These are phyloP conservation scores for Malania oleifera DNA, from an alignment of 164 flowering plant genomes.

Conservation along the genomic window DNA sequence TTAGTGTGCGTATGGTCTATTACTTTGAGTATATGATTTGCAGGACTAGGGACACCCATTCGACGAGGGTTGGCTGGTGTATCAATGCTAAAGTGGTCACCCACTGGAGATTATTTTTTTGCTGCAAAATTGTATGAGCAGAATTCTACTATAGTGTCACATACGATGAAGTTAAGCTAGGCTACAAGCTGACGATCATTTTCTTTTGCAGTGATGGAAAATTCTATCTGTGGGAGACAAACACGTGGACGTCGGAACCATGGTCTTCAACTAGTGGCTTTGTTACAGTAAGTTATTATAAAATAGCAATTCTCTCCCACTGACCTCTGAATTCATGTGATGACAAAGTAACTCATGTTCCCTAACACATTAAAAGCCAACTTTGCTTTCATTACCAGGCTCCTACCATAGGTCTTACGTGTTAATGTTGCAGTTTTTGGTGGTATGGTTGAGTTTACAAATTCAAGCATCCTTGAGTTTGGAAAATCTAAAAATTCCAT, in stretches of 20 bases:
- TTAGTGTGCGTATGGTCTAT: background rate
- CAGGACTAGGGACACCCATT: conserved; percentile 88
- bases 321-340: no score
- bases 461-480: no score
- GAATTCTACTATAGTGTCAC: background rate
- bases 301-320: no score
- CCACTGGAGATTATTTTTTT: conserved; percentile 91
- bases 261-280: conserved; percentile 93
- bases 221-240: conserved; percentile 99
- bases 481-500: no score
- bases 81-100: conserved; percentile 93
- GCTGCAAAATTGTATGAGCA: conserved; percentile 70
- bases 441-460: no score
- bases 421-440: no score
- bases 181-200: background rate
- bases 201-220: conserved; percentile 76
- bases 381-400: no score
- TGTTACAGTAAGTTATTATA: conserved; percentile 61
- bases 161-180: background rate
- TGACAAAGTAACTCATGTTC: no score
- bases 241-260: conserved; percentile 93
- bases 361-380: no score
- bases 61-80: conserved; percentile 92
- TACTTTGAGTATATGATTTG: background rate
- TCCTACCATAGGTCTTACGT: no score